Evolutionary conservation across 176 grass and related monocot genomes (phyloP).

Genomic region (Rhynchospora tenuis): DNA sequence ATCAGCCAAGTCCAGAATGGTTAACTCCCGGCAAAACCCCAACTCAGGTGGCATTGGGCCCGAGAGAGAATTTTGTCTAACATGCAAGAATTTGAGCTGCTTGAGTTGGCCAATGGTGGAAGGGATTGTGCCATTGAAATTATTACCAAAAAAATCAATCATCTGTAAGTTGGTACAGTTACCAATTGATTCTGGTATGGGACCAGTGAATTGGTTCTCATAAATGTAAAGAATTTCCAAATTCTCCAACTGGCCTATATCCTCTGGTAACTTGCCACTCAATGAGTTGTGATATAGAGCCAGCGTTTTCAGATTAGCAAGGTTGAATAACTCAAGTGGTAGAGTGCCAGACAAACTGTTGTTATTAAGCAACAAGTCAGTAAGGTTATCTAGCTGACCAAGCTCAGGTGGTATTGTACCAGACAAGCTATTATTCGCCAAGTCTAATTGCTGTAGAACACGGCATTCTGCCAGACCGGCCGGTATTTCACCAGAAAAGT

Average conservation of each 20-base stretch:
- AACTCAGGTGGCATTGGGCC: slow-evolving; percentile 57
- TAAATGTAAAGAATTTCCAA: slow-evolving; percentile 70
- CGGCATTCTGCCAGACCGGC: slow-evolving; percentile 45
- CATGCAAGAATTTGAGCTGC: slow-evolving; percentile 56
- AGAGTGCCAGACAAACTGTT: slow-evolving; percentile 69
- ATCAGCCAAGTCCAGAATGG: slow-evolving; percentile 71
- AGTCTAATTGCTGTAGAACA: slow-evolving; percentile 63
- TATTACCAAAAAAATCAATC: slow-evolving; percentile 87
- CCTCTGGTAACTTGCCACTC: slow-evolving; percentile 42
- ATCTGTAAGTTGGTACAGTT: slow-evolving; percentile 62
- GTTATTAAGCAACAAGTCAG: slow-evolving; percentile 77
- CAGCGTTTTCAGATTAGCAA: slow-evolving; percentile 47
- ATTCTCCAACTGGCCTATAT: slow-evolving; percentile 43
- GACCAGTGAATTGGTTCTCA: slow-evolving; percentile 75
- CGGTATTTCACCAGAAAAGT: slow-evolving; percentile 70
- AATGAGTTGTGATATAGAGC: slow-evolving; percentile 70
- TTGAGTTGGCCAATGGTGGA: slow-evolving; percentile 53
- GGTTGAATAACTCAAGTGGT: slow-evolving; percentile 54
- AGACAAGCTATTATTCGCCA: slow-evolving; percentile 78
- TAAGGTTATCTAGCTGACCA: slow-evolving; percentile 55
- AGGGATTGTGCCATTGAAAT: slow-evolving; percentile 65
- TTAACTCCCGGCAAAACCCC: slow-evolving; percentile 48
- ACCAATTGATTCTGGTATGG: slow-evolving; percentile 66
- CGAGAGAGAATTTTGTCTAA: slow-evolving; percentile 80
- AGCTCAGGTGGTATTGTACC: slow-evolving; percentile 53